phyloP scores from a whole-genome alignment of 768 basidiomycete genomes.

The Pleurotus tuber-regium region DNA sequence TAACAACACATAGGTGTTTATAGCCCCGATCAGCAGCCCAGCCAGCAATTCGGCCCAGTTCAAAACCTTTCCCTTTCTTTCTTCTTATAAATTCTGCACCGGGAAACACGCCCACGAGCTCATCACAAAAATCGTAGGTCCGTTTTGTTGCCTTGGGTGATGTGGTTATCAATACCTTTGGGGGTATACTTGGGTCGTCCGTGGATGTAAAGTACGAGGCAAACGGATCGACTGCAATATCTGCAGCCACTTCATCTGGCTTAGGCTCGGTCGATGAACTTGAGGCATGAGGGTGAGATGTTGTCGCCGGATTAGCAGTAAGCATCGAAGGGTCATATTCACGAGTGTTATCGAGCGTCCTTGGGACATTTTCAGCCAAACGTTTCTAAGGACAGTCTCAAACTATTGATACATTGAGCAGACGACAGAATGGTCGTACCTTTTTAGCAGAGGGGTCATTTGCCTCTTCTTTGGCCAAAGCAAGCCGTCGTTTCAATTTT shows the following conservation, averaged over 20 bases:
- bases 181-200: conserved; percentile 68
- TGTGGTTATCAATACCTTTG: conserved; percentile 89
- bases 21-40: conserved; percentile 93
- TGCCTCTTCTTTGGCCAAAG: conserved; percentile 72
- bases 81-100: conserved; percentile 87
- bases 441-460: conserved; percentile 76
- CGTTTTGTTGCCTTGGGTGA: conserved; percentile 83
- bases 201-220: conserved; percentile 71
- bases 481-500: conserved; percentile 80
- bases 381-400: conserved; percentile 56
- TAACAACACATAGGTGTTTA: conserved; percentile 87
- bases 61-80: conserved; percentile 87
- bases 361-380: conserved; percentile 79
- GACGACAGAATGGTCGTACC: conserved; percentile 36
- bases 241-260: conserved; percentile 59
- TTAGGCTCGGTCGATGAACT: conserved; percentile 36
- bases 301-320: conserved; percentile 45
- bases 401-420: not conserved
- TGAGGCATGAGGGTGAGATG: conserved; percentile 20
- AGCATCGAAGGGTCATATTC: conserved; percentile 75
- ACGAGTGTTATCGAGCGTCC: conserved; percentile 91
- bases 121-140: conserved; percentile 93
- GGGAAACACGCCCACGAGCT: conserved; percentile 84
- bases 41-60: conserved; percentile 84
- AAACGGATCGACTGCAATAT: conserved; percentile 75